Evolutionary conservation across 371 early-diverging fungal species (phyloP).

Genomic region (Conidiobolus incongruus): DNA sequence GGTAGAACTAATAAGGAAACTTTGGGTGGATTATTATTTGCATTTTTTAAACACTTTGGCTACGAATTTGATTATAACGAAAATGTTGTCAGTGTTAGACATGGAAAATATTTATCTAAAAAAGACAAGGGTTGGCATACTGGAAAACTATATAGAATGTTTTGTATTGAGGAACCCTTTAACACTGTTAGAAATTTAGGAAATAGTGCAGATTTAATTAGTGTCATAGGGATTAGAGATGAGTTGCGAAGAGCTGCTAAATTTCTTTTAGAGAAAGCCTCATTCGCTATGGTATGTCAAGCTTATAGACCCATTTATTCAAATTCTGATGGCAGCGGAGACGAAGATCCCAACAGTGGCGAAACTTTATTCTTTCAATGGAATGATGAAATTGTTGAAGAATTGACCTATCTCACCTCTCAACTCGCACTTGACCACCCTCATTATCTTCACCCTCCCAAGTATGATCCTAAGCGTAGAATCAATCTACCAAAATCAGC

Average conservation of each 20-base stretch:
- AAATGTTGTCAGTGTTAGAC: constrained; percentile 53
- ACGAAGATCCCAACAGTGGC: too few species aligned
- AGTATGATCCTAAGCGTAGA: too few species aligned
- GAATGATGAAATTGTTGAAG: too few species aligned
- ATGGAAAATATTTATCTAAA: constrained; percentile 46
- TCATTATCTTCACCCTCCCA: too few species aligned
- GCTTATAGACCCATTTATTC: constrained; percentile 6
- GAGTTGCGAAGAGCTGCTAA: constrained; percentile 54
- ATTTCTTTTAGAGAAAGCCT: constrained; percentile 20
- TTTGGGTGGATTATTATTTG: constrained; percentile 53
- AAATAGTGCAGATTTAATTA: constrained; percentile 58
- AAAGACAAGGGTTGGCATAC: constrained; percentile 58
- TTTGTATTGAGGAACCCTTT: constrained; percentile 86
- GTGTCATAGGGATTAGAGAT: constrained; percentile 41
- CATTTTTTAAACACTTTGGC: constrained; percentile 56
- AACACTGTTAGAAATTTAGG: constrained; percentile 62
- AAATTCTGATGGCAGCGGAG: too few species aligned
- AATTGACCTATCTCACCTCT: too few species aligned
- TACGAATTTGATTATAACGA: constrained; percentile 58
- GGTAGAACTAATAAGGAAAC: constrained; percentile 34
- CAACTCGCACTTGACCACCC: too few species aligned
- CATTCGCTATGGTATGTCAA: constrained; percentile 16
- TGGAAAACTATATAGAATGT: constrained; percentile 25
- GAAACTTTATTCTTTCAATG: too few species aligned
- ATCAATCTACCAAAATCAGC: too few species aligned